Percentiles rank a stretch among this genome's conserved stretches.
Conservation (phyloP, 345 rosid species). For the Boechera divaricarpa region DNA sequence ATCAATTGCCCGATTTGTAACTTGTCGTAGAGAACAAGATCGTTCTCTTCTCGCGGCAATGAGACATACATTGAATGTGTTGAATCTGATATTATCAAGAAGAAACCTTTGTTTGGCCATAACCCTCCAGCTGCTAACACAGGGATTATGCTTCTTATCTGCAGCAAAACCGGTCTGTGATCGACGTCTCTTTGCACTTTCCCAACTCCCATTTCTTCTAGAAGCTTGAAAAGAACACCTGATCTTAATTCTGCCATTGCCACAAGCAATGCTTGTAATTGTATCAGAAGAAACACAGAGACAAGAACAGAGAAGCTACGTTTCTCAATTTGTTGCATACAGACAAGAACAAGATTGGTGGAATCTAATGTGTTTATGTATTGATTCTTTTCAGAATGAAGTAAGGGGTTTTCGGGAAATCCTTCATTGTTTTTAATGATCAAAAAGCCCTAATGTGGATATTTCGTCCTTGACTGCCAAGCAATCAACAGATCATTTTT, state of each 20-base stretch:
- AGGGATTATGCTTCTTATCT: conserved; percentile 80
- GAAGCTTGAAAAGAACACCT: conserved; percentile 68
- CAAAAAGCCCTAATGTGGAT: conserved; percentile 18
- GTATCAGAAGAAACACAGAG: conserved; percentile 18
- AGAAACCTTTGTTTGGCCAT: conserved; percentile 82
- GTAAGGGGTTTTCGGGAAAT: background rate
- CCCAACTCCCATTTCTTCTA: conserved; percentile 55
- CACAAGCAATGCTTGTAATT: background rate
- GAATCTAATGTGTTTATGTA: conserved; percentile 17
- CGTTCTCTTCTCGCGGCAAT: conserved; percentile 67
- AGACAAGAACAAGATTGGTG: conserved; percentile 20
- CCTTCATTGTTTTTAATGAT: background rate
- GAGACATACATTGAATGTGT: conserved; percentile 68
- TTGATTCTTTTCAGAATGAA: conserved; percentile 14
- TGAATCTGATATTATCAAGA: conserved; percentile 65
- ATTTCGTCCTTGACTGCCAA: conserved; percentile 19
- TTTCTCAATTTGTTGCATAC: conserved; percentile 32
- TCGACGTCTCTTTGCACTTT: conserved; percentile 39
- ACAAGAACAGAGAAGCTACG: conserved; percentile 1
- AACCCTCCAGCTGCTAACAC: conserved; percentile 65
- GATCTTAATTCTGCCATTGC: conserved; percentile 56
- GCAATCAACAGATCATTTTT: conserved; percentile 8
- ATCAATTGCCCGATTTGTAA: conserved; percentile 67
- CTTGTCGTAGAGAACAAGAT: conserved; percentile 62
- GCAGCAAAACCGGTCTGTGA: conserved; percentile 57